Percentiles rank a stretch among this genome's conserved stretches.
Conservation (phyloP, 2,329 filamentous ascomycete species). For the Phialophora verrucosa region DNA sequence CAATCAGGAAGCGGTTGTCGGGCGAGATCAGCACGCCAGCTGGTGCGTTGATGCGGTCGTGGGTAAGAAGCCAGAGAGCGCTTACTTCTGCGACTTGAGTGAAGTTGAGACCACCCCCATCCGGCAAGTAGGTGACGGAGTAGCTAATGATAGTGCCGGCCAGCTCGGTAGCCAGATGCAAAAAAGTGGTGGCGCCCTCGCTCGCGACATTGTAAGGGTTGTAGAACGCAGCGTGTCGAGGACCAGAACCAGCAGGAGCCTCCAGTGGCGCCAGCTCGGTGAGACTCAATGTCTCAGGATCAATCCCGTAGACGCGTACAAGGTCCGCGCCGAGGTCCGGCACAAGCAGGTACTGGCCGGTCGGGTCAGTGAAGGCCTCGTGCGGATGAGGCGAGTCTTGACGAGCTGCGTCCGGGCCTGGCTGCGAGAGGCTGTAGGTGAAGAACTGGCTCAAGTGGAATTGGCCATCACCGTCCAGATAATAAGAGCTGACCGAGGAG, state of each 20-base stretch:
- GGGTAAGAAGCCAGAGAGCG: slow-evolving; percentile 1
- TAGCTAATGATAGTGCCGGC: slow-evolving; percentile 4
- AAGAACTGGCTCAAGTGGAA: slow-evolving; percentile 7
- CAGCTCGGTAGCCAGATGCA: slow-evolving; percentile 6
- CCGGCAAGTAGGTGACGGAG: slow-evolving; percentile 3
- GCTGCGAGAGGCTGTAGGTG: slow-evolving; percentile 7
- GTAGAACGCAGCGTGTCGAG: slow-evolving; percentile 17
- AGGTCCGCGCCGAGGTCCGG: slow-evolving; percentile 13
- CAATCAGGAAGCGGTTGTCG: slow-evolving; percentile 7
- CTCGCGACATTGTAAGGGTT: slow-evolving; percentile 6
- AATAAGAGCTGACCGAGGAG: slow-evolving; percentile 9
- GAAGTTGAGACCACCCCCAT: slow-evolving; percentile 1
- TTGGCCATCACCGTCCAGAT: slow-evolving; percentile 6
- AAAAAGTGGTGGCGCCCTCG: slow-evolving; percentile 5
- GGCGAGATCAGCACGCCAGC: slow-evolving; percentile 5
- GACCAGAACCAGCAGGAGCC: slow-evolving; percentile 11
- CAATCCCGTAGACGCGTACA: slow-evolving; percentile 9
- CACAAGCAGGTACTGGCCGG: slow-evolving; percentile 16
- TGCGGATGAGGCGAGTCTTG: slow-evolving; percentile 17
- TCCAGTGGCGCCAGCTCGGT: slow-evolving; percentile 11
- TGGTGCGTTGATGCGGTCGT: slow-evolving; percentile 7
- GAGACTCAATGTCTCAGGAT: not conserved
- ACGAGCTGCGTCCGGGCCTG: slow-evolving; percentile 5
- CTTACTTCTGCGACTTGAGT: slow-evolving; percentile 7
- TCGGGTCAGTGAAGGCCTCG: slow-evolving; percentile 13